Base-by-base conservation (phyloP, 768 basidiomycete genomes). In the Mycena maculata region DNA sequence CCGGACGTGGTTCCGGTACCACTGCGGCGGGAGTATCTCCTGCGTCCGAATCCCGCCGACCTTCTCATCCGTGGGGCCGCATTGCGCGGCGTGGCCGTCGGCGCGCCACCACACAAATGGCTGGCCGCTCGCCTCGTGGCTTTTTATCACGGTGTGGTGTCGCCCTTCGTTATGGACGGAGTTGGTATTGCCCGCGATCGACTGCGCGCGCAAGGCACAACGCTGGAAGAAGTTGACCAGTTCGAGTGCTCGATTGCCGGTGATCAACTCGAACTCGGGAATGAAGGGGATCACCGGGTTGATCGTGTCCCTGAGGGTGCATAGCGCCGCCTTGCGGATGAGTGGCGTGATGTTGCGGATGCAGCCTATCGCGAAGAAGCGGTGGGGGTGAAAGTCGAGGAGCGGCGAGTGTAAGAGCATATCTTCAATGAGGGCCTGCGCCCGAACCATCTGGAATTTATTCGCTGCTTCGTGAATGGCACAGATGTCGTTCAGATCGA, bases 371-470 rank as follows among this genome's bases (percentile, higher is more conserved):
- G 62, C 62, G 54, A 63, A 63, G 54, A 63, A 64, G 49, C 63
- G 63, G 49, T 65, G 63, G 38, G 63, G 63, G 28, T 58, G 48
- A 6, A 28, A 48, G 22, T 57, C 39, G 28, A 65, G 55, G 16
- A 65, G 63, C 2, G 55, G 56, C 8, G 63, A 65, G 18, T n/a
- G 18, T 1, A 65, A 11, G 5, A 65, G 56, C 48, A 58, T 58
- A 23, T 65, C 15, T 36, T 65, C 63, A 5, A 65, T 42, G n/a
- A 64, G 48, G 5, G 28, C 63, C 49, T 58, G 55, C 9, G 63
- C 49, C 23, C 63, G 63, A n/a, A 65, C 55, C 63, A 65, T 65
- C 41, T 65, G 63, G 16, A 42, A 65, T 36, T 65, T 65, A 49
- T 65, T 57, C n/a, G 63, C 63, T 4, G 56, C 63, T 25, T 65